These are phyloP conservation scores for Marvania coccoides DNA, from an alignment of 139 green algal species.

Conservation along the genomic window DNA sequence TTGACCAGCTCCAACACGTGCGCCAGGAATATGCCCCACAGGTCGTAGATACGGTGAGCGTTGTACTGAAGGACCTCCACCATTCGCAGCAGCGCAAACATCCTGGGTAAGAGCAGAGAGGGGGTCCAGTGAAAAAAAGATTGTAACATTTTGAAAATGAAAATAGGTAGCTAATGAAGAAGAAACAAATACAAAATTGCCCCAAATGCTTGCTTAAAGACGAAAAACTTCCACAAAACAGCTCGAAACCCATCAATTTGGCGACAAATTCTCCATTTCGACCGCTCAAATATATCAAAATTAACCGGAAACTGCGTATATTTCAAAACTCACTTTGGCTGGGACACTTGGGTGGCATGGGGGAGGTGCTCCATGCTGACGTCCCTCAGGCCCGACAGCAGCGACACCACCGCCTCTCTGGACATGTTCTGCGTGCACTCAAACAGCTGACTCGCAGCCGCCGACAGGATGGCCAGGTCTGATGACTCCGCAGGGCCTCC, in stretches of 20 bases:
- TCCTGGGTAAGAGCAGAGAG: slow-evolving; percentile 10
- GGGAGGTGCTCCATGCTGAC: slow-evolving; percentile 36
- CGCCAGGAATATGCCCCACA: slow-evolving; percentile 73
- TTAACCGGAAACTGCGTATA: too few species aligned
- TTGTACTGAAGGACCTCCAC: slow-evolving; percentile 68
- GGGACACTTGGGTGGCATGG: slow-evolving; percentile 12
- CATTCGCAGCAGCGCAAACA: slow-evolving; percentile 64
- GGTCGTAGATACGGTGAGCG: slow-evolving; percentile 46
- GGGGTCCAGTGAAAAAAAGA: not conserved
- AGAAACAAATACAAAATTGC: too few species aligned
- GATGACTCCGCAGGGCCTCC: not conserved
- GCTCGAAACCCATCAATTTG: too few species aligned
- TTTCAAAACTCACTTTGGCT: slow-evolving; percentile 20
- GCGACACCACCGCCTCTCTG: slow-evolving; percentile 48
- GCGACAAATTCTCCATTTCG: too few species aligned
- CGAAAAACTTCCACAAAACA: too few species aligned
- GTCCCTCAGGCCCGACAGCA: slow-evolving; percentile 39
- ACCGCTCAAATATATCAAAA: too few species aligned
- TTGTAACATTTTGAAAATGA: too few species aligned
- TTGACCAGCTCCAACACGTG: slow-evolving; percentile 64
- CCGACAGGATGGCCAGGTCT: slow-evolving; percentile 50
- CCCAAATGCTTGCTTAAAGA: too few species aligned
- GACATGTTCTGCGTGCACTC: slow-evolving; percentile 48
- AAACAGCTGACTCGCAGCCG: slow-evolving; percentile 58
- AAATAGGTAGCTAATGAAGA: too few species aligned